These are phyloP conservation scores for Scedosporium apiospermum DNA, from an alignment of 2,329 filamentous ascomycete species.

Conservation along the genomic window DNA sequence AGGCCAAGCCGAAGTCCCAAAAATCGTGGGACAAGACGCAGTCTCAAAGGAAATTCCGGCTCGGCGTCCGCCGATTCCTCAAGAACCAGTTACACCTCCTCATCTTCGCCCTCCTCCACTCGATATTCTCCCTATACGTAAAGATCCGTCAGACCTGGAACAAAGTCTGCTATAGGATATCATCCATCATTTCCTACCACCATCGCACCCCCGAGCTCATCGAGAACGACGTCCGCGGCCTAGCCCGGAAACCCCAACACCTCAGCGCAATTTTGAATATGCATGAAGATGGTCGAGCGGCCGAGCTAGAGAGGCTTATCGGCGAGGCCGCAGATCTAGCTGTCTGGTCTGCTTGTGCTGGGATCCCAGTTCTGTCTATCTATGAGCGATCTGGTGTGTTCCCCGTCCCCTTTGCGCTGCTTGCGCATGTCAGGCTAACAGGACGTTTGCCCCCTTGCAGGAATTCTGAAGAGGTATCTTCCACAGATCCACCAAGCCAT, in stretches of 20 bases:
- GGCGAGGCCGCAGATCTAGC: constrained; percentile 87
- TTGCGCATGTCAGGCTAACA: neutral
- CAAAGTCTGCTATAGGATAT: constrained; percentile 64
- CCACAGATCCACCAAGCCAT: constrained; percentile 75
- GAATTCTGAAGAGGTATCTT: constrained; percentile 81
- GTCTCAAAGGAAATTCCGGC: constrained; percentile 25
- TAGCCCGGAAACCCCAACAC: constrained; percentile 72
- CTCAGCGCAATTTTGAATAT: constrained; percentile 76
- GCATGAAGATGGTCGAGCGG: constrained; percentile 58
- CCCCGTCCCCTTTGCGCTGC: neutral
- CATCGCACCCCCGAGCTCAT: constrained; percentile 93
- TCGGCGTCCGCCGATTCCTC: constrained; percentile 54
- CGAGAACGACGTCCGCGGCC: constrained; percentile 67
- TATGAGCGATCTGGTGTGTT: constrained; percentile 79
- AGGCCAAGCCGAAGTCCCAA: neutral
- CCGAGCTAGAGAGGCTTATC: constrained; percentile 71
- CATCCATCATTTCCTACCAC: constrained; percentile 85
- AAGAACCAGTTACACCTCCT: constrained; percentile 54
- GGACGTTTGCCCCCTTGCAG: constrained; percentile 30
- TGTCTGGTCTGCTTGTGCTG: constrained; percentile 86
- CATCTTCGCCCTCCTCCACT: constrained; percentile 62
- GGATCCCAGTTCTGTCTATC: constrained; percentile 77
- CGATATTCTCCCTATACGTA: constrained; percentile 81
- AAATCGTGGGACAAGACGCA: constrained; percentile 13
- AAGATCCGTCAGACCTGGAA: constrained; percentile 73